Conservation (phyloP, 2,329 filamentous ascomycete genomes). For the Thielaviopsis ethacetica region DNA sequence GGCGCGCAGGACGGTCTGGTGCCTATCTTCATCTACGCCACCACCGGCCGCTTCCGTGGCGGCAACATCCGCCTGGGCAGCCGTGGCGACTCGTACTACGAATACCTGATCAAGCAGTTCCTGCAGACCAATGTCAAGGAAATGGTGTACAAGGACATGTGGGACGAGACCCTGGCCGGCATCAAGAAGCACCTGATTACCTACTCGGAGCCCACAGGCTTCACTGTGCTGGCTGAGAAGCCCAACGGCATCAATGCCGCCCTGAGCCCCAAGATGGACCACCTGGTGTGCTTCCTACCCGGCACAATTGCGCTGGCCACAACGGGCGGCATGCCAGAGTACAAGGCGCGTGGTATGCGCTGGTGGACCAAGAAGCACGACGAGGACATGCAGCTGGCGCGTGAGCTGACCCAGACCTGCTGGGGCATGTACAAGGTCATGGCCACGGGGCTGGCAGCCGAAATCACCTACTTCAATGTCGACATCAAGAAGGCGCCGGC, state of each 20-base stretch:
- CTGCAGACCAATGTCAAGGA: constrained; percentile 82
- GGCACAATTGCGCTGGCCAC: constrained; percentile 84
- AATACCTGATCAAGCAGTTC: constrained; percentile 98
- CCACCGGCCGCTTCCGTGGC: constrained; percentile 62
- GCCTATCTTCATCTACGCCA: constrained; percentile 78
- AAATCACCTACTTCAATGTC: constrained; percentile 84
- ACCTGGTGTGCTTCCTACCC: constrained; percentile 93
- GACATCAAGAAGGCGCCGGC: constrained; percentile 22
- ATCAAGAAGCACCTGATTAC: constrained; percentile 86
- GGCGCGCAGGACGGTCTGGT: constrained; percentile 65
- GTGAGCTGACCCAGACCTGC: constrained; percentile 89
- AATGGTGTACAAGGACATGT: constrained; percentile 76
- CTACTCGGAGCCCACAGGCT: constrained; percentile 62
- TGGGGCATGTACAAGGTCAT: constrained; percentile 95
- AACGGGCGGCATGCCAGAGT: constrained; percentile 62
- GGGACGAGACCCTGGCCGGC: constrained; percentile 70
- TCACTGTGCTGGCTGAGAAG: constrained; percentile 82
- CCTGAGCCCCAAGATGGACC: constrained; percentile 87
- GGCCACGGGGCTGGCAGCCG: constrained; percentile 76
- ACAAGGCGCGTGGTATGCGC: constrained; percentile 53
- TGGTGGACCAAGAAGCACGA: constrained; percentile 68
- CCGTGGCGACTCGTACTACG: constrained; percentile 93
- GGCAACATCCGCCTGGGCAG: constrained; percentile 82
- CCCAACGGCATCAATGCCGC: constrained; percentile 50
- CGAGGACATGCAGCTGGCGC: constrained; percentile 71